Conservation (phyloP, 331 rosid species). For the Quercus lobata region DNA sequence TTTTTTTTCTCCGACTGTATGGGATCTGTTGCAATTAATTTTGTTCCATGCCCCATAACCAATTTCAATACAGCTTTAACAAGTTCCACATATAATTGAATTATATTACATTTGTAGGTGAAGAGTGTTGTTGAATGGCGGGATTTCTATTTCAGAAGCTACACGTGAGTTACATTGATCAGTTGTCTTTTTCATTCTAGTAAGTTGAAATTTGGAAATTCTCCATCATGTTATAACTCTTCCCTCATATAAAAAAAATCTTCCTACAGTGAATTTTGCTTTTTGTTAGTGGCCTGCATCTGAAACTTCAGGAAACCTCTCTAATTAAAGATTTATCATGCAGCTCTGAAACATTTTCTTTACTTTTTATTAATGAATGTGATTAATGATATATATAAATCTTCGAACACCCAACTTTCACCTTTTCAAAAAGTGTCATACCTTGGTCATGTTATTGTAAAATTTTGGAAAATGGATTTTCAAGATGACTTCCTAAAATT, state of each 20-base stretch:
- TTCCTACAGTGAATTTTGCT: background rate
- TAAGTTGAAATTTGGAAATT: slow-evolving; percentile 1
- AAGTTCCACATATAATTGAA: background rate
- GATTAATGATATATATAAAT: background rate
- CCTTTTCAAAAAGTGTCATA: background rate
- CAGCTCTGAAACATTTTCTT: background rate
- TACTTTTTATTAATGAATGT: background rate
- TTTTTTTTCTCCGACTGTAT: background rate
- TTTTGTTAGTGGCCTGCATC: background rate
- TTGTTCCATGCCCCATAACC: background rate
- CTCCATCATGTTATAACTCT: slow-evolving; percentile 5
- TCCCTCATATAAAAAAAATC: background rate
- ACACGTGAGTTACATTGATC: slow-evolving; percentile 54
- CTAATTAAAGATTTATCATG: background rate
- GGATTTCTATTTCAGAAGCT: slow-evolving; percentile 67
- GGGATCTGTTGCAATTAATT: background rate
- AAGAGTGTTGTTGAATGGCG: slow-evolving; percentile 94
- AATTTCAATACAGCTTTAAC: background rate
- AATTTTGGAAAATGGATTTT: background rate
- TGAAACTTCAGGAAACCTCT: background rate
- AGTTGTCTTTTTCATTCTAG: slow-evolving; percentile 8
- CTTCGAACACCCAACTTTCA: background rate
- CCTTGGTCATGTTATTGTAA: background rate
- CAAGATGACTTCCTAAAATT: background rate
- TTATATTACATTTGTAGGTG: slow-evolving; percentile 48